Evolutionary conservation across 441 rosid species (phyloP).

Genomic region (Lepidium campestre): DNA sequence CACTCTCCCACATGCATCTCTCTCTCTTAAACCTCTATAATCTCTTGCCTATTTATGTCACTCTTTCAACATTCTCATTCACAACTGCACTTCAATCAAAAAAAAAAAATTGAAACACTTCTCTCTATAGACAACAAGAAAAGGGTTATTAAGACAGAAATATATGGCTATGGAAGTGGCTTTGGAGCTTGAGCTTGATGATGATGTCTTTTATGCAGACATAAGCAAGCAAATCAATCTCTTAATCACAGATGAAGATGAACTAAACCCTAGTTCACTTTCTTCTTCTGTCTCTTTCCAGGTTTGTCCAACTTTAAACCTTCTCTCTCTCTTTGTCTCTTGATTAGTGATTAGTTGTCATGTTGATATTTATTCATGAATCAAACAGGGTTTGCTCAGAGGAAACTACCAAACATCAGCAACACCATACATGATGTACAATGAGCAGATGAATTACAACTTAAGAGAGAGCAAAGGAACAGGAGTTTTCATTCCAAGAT

Average conservation of each 20-base stretch:
- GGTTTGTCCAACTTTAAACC: conserved; percentile 33
- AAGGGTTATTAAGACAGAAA: neutral
- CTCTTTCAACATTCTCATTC: conserved; percentile 22
- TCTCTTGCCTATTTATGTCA: conserved; percentile 23
- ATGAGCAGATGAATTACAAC: conserved; percentile 42
- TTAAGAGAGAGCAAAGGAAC: conserved; percentile 85
- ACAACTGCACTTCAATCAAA: conserved; percentile 17
- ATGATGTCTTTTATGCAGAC: conserved; percentile 83
- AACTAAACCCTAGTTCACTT: conserved; percentile 39
- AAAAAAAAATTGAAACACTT: neutral
- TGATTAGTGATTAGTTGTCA: neutral
- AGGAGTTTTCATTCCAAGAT: conserved; percentile 84
- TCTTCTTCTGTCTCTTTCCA: conserved; percentile 59
- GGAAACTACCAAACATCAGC: conserved; percentile 31
- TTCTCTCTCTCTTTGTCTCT: neutral
- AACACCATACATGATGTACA: conserved; percentile 34
- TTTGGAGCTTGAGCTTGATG: conserved; percentile 68
- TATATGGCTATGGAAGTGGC: conserved; percentile 21
- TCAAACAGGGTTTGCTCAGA: conserved; percentile 46
- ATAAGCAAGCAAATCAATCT: conserved; percentile 85
- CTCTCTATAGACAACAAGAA: neutral
- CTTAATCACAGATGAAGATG: conserved; percentile 86
- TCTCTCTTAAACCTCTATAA: conserved; percentile 2
- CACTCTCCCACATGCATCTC: conserved; percentile 31
- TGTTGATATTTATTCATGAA: conserved; percentile 1